Percentiles rank a stretch among this genome's conserved stretches.
These are phyloP conservation scores for Hypoxylon trugodes DNA, from an alignment of 495 filamentous ascomycete genomes.

Conservation along the genomic window DNA sequence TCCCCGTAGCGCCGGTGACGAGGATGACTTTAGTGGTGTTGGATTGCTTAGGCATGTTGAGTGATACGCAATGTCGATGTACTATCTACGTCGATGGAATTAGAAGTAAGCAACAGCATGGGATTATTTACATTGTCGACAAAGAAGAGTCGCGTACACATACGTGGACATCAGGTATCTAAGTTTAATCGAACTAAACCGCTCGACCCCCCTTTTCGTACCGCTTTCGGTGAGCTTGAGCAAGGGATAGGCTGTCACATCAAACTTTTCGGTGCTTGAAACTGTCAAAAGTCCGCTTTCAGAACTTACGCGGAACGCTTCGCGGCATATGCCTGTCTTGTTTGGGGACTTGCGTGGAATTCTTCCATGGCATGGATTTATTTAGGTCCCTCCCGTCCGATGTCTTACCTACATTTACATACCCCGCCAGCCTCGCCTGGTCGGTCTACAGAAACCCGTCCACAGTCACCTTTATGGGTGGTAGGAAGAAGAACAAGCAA, in stretches of 20 bases:
- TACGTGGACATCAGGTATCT: constrained; percentile 18
- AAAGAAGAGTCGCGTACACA: constrained; percentile 14
- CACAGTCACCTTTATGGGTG: constrained; percentile 16
- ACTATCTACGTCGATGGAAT: not conserved
- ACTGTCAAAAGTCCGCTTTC: constrained; percentile 16
- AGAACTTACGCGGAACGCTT: constrained; percentile 18
- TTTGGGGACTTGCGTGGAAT: constrained; percentile 30
- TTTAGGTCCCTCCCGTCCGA: constrained; percentile 35
- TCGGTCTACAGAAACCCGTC: constrained; percentile 7
- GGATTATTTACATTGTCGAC: constrained; percentile 10
- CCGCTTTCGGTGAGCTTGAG: constrained; percentile 9
- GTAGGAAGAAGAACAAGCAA: not conserved
- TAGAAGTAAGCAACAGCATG: not conserved
- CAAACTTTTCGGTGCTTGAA: constrained; percentile 23
- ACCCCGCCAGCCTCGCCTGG: constrained; percentile 7
- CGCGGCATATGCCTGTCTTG: not conserved
- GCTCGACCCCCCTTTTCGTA: not conserved
- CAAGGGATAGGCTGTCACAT: constrained; percentile 2
- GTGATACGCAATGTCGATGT: not conserved
- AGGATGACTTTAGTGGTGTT: constrained; percentile 58
- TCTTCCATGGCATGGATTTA: constrained; percentile 28
- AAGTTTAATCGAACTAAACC: constrained; percentile 6
- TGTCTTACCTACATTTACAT: constrained; percentile 23
- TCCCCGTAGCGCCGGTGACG: constrained; percentile 74
- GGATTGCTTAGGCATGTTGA: constrained; percentile 3